These are phyloP conservation scores for Penicillium sp. DNA, from an alignment of 2,329 filamentous ascomycete species.

Conservation along the genomic window DNA sequence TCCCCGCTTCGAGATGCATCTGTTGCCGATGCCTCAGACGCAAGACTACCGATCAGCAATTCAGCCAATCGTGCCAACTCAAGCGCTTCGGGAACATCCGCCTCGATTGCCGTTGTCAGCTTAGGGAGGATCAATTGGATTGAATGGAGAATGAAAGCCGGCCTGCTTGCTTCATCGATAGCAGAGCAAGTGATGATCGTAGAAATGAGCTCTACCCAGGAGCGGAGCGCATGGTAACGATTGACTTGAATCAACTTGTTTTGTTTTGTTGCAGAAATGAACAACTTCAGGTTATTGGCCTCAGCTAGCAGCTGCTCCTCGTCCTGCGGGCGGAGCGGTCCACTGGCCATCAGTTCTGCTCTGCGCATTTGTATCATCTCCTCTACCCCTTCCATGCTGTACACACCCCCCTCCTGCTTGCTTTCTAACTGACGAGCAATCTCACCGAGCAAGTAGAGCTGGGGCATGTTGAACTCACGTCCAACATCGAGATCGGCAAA, in stretches of 20 bases:
- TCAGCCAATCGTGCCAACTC: conserved; percentile 75
- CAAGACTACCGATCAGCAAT: conserved; percentile 54
- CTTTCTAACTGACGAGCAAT: conserved; percentile 67
- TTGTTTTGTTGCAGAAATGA: conserved; percentile 43
- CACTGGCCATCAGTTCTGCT: conserved; percentile 38
- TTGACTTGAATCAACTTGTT: conserved; percentile 36
- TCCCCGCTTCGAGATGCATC: conserved; percentile 56
- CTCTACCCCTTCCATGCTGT: conserved; percentile 67
- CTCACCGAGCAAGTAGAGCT: conserved; percentile 60
- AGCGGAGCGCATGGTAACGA: conserved; percentile 67
- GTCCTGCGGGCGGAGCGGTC: conserved; percentile 46
- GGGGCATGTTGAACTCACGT: conserved; percentile 48
- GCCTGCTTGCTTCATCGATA: conserved; percentile 68
- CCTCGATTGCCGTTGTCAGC: conserved; percentile 71
- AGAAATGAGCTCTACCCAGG: conserved; percentile 81
- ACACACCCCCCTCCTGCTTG: conserved; percentile 53
- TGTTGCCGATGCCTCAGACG: conserved; percentile 34
- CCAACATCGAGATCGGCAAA: conserved; percentile 69
- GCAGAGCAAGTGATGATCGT: conserved; percentile 81
- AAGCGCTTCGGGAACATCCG: conserved; percentile 66
- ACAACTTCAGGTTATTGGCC: conserved; percentile 36
- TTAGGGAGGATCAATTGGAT: conserved; percentile 86
- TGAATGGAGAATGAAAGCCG: conserved; percentile 78
- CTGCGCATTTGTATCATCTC: conserved; percentile 65
- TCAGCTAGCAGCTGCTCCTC: conserved; percentile 44